These are phyloP conservation scores for Saccharomycopsis sp. DNA, from an alignment of 805 yeast species.

Conservation along the genomic window DNA sequence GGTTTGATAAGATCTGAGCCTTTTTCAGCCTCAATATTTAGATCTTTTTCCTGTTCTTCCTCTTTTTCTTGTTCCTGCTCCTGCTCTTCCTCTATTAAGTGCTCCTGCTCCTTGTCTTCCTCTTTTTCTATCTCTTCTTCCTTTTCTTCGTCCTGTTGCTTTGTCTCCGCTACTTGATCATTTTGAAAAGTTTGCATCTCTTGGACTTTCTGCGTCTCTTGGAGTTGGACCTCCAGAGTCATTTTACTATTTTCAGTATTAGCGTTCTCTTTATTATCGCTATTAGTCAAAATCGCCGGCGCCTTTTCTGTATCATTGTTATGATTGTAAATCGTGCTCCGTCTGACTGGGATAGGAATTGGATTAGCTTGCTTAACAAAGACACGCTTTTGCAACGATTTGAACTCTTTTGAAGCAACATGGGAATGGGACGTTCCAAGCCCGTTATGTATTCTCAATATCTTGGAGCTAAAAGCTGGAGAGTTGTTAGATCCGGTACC, in stretches of 20 bases:
- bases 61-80: neutral
- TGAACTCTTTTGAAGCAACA: slow-evolving; percentile 46
- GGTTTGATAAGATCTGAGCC: slow-evolving; percentile 25
- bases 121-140: slow-evolving; percentile 12
- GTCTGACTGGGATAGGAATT: slow-evolving; percentile 6
- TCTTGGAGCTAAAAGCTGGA: slow-evolving; percentile 22
- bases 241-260: no score
- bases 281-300: neutral
- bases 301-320: no score
- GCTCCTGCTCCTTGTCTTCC: slow-evolving; percentile 11
- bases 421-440: slow-evolving; percentile 54
- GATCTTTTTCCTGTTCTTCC: slow-evolving; percentile 3
- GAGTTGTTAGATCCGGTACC: neutral
- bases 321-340: no score
- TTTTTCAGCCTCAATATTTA: slow-evolving; percentile 21
- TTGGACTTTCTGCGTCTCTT: no score
- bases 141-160: slow-evolving; percentile 11
- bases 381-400: slow-evolving; percentile 41
- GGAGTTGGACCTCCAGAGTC: no score
- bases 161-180: slow-evolving; percentile 32
- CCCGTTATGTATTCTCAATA: slow-evolving; percentile 41
- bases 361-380: slow-evolving; percentile 17
- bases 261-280: no score
- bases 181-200: no score
- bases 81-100: neutral